phyloP scores from a whole-genome alignment of 345 rosid genomes.

The Eucalyptus regnans region DNA sequence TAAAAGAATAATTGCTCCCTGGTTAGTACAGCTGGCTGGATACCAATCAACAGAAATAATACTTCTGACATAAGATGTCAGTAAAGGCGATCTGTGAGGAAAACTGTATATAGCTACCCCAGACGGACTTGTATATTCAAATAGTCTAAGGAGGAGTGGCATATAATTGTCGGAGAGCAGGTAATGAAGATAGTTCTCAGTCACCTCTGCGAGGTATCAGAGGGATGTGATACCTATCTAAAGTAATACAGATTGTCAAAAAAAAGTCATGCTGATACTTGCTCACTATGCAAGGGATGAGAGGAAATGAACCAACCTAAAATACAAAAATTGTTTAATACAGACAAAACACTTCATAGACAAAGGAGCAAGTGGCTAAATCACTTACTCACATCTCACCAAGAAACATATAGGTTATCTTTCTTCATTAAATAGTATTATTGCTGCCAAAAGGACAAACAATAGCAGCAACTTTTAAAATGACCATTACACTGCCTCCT shows the following conservation, averaged over 20 bases:
- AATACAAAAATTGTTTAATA: background rate
- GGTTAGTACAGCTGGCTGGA: background rate
- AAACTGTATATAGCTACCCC: background rate
- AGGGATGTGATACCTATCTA: background rate
- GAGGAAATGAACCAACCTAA: background rate
- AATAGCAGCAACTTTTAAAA: background rate
- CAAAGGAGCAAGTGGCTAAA: background rate
- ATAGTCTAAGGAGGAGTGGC: background rate
- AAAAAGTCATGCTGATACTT: background rate
- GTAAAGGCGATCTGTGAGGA: background rate
- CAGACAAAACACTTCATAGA: background rate
- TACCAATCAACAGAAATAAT: background rate
- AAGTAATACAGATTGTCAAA: background rate
- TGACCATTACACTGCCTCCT: background rate
- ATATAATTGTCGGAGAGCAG: background rate
- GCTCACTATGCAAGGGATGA: background rate
- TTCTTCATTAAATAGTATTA: background rate
- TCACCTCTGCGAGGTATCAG: background rate
- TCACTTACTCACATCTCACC: background rate
- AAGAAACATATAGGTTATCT: background rate
- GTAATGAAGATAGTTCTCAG: background rate
- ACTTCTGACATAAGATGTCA: background rate
- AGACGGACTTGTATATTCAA: background rate
- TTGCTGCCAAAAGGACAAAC: background rate
- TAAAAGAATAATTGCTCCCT: background rate